phyloP scores from a whole-genome alignment of 169 alveolate species.

The Cryptosporidium baileyi region DNA sequence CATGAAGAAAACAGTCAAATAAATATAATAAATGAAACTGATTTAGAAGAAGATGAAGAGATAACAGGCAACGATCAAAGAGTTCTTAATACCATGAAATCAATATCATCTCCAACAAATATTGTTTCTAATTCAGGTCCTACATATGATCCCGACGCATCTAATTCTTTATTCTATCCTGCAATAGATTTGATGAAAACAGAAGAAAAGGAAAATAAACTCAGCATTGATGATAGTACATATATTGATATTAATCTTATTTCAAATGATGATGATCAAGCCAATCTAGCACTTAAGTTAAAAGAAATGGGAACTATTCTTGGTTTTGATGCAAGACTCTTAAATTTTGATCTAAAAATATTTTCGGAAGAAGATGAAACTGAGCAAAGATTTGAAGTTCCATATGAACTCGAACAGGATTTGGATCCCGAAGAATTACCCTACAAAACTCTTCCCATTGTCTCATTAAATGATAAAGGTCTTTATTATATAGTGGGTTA shows the following conservation, averaged over 20 bases:
- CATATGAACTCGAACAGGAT: constrained; percentile 86
- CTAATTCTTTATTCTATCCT: constrained; percentile 59
- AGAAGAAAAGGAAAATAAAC: not conserved
- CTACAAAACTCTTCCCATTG: constrained; percentile 84
- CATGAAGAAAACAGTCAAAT: not conserved
- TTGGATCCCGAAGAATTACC: constrained; percentile 83
- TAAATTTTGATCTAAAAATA: constrained; percentile 49
- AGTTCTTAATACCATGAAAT: constrained; percentile 55
- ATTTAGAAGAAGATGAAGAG: constrained; percentile 16
- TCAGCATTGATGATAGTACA: not conserved
- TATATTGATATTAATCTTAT: not conserved
- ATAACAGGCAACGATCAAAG: constrained; percentile 9
- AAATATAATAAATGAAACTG: not conserved
- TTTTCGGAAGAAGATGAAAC: constrained; percentile 65
- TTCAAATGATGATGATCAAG: constrained; percentile 57
- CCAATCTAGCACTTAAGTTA: constrained; percentile 52
- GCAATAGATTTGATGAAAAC: constrained; percentile 55
- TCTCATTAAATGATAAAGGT: constrained; percentile 85
- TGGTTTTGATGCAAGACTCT: constrained; percentile 65
- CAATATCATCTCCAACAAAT: constrained; percentile 59
- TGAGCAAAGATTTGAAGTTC: constrained; percentile 81
- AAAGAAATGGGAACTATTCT: constrained; percentile 48
- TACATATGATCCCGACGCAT: constrained; percentile 37
- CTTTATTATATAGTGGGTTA: constrained; percentile 88
- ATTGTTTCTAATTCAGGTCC: constrained; percentile 9